Evolutionary conservation across 2,329 filamentous ascomycete genomes (phyloP), one percentile per base, ranked within the genome.

Genomic region (Cercospora brassicicola): DNA sequence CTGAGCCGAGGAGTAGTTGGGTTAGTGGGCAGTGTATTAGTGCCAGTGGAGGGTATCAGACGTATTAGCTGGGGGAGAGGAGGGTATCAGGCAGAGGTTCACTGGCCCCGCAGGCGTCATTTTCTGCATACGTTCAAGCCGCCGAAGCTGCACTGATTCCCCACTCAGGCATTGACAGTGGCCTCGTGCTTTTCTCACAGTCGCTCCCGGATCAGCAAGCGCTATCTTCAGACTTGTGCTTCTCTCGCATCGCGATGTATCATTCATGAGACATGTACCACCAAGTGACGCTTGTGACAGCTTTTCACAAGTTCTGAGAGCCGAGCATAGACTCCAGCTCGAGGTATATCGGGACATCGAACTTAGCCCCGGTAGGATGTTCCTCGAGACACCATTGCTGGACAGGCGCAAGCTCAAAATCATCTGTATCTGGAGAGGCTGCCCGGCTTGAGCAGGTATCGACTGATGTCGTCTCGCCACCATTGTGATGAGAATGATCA

Each of bases 1-100:
- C 85, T 15, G 81, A 83, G 57, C 62, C 48, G 51, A 70, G 73
- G 23, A 76, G 76, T 67, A 71, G 69, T 45, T 76, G 73, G 74
- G 68, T 76, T 39, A 78, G 82, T 2, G 87, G 87, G 13, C 86
- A 89, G 76, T 82, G 82, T 0, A 81, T 89, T 20, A 84, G 82
- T 69, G 86, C 84, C 0, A 86, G 82, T 71, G 87, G 87, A 10
- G 86, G 83, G 2, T 73, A 69, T 65, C 60, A 59, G 5, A 64
- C 67, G 68, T 74, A 74, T 65, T 75, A 69, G 65, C 8, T 4
- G 15, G 1, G 0, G 7, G 7, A 42, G 36, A 8, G 5, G 3
- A 42, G 36, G 7, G 15, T 2, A 2, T n/a, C 3, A 2, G 36
- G 36, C n/a, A n/a, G 36, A 42, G 3, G 0, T 1, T n/a, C 8